A percentile compares a stretch with the other conserved stretches of the same genome.
Evolutionary conservation across 768 basidiomycete genomes (phyloP).

Genomic region (Symmetrospora coprosmae): DNA sequence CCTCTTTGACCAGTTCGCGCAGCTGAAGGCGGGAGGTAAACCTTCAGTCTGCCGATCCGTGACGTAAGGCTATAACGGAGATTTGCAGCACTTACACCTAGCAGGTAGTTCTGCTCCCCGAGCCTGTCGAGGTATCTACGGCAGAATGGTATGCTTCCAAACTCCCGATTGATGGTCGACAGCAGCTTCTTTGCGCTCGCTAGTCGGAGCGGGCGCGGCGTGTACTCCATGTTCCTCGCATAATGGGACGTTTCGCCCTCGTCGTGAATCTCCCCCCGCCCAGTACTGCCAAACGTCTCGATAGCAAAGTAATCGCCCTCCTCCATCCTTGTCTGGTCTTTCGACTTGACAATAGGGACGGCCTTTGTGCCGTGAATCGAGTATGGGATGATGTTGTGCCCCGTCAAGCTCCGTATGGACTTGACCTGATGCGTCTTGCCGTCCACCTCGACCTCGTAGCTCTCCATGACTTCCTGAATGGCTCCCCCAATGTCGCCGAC

Average conservation of each 20-base stretch:
- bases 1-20: conserved; percentile 74
- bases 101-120: conserved; percentile 82
- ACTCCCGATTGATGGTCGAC: conserved; percentile 75
- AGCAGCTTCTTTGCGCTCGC: conserved; percentile 73
- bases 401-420: conserved; percentile 81
- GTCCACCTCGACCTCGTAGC: conserved; percentile 86
- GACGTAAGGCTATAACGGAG: too few species aligned
- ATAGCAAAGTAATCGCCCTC: conserved; percentile 99
- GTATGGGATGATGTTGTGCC: conserved; percentile 44
- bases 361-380: conserved; percentile 72
- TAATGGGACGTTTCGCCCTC: conserved; percentile 88
- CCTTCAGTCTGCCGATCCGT: too few species aligned
- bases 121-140: conserved; percentile 81
- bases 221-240: conserved; percentile 56
- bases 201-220: conserved; percentile 61
- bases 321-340: conserved; percentile 61
- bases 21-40: conserved; percentile 45
- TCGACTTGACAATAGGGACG: conserved; percentile 61
- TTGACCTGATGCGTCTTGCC: conserved; percentile 51
- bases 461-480: conserved; percentile 98
- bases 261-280: conserved; percentile 73
- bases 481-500: conserved; percentile 79
- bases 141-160: conserved; percentile 90
- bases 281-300: conserved; percentile 97
- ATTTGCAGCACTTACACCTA: conserved; percentile 68